phyloP scores from a whole-genome alignment of 768 basidiomycete species.

The Lactarius hengduanensis region DNA sequence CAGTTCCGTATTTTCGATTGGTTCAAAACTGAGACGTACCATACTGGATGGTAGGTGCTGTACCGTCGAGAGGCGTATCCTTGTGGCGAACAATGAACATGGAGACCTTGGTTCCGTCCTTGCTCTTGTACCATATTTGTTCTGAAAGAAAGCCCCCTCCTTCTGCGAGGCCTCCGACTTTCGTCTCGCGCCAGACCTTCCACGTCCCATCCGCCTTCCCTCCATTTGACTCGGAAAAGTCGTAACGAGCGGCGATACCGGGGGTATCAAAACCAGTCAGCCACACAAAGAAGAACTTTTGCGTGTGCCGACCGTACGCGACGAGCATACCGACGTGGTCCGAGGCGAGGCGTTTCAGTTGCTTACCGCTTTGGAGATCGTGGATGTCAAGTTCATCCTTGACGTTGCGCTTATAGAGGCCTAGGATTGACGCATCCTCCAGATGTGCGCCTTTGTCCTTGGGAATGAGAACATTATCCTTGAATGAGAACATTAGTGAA shows the following conservation, averaged over 20 bases:
- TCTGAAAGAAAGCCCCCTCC: constrained; percentile 66
- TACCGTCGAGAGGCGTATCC: constrained; percentile 66
- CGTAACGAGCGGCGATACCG: constrained; percentile 60
- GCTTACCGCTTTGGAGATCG: constrained; percentile 48
- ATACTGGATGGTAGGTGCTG: constrained; percentile 74
- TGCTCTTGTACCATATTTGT: constrained; percentile 78
- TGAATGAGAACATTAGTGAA: constrained; percentile 59
- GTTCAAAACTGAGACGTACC: constrained; percentile 41
- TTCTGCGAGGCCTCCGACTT: constrained; percentile 54
- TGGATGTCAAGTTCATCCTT: constrained; percentile 79
- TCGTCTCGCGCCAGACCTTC: constrained; percentile 56
- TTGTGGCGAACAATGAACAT: constrained; percentile 85
- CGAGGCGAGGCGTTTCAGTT: constrained; percentile 53
- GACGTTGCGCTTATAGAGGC: constrained; percentile 73
- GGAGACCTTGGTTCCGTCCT: constrained; percentile 77
- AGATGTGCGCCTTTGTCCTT: constrained; percentile 65
- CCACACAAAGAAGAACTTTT: constrained; percentile 61
- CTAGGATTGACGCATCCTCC: constrained; percentile 47
- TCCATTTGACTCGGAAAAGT: constrained; percentile 42
- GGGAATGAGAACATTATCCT: constrained; percentile 63
- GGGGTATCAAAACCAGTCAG: constrained; percentile 72
- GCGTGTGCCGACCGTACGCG: constrained; percentile 49
- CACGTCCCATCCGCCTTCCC: constrained; percentile 48
- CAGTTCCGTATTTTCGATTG: neutral
- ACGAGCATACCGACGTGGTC: constrained; percentile 67